Evolutionary conservation across 2,329 filamentous ascomycete genomes (phyloP), one percentile per base, ranked within the genome.

Genomic region (Aspergillus ochraceoroseus): DNA sequence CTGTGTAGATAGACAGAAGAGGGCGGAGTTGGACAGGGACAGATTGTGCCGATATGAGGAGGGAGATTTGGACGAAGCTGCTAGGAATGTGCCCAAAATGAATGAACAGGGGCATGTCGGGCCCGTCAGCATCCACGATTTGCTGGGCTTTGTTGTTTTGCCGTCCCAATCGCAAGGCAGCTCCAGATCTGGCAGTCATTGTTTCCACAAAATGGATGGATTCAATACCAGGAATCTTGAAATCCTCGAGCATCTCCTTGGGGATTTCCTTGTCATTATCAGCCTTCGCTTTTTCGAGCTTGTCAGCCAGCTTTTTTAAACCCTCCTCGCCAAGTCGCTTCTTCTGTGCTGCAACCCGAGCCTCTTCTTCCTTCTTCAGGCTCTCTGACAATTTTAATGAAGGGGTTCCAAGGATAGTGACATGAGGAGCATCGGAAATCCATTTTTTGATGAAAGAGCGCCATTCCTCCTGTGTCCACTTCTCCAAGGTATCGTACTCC

Each of bases 181-280:
- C 69, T 19, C 92, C 92, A 32, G 86, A 83, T 17, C 88, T 79
- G 22, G 89, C 92, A 12, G 88, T 94, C 5, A 77, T 80, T 0
- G 88, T 92, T 49, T 88, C 77, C 54, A 95, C 94, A 65, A 98
- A 96, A 61, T 95, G 87, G 34, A 98, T 95, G 0, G 88, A 94
- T 6, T 94, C 85, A 0, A 87, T 86, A 20, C 81, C 77, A 0
- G 92, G 92, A 7, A 96, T 85, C 28, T 78, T 72, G 72, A 94
- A 95, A 38, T 79, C 73, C 44, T 87, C 83, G 9, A 98, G 74
- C n/a, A 95, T 69, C 2, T 85, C 79, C 15, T 79, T 73, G 0
- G 92, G 92, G 42, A 98, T 94, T 5, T 87, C 80, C 54, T 81
- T 78, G 51, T 95, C 87, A 56, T 96, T 98, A 64, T 89, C 85